Evolutionary conservation across 1,284 basidiomycete genomes (phyloP), one percentile per base, ranked within the genome.

Genomic region (Rhodotorula sp.): DNA sequence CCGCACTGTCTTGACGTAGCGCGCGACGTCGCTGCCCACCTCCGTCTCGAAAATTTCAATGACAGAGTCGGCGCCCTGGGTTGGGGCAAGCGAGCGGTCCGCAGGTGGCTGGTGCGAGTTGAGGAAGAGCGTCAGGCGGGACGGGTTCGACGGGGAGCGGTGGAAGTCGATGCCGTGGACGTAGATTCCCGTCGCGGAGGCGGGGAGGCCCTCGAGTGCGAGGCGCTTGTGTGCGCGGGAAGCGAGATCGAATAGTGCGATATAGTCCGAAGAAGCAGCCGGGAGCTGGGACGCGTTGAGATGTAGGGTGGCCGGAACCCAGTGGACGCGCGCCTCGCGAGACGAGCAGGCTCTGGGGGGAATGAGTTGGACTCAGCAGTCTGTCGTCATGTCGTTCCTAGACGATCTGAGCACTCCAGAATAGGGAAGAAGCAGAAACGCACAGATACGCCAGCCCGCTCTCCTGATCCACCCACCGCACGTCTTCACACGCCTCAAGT

Each of bases 81-180:
- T 67, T n/a, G 71, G 77, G 2, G 86, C 81, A 39, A 83, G 78
- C 22, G 79, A 79, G 13, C 66, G 69, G 54, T 80, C 80, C 12
- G 82, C 72, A 0, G 85, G 83, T 12, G 83, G 85, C 27, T 88
- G 86, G 78, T 90, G 88, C 78, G 90, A 91, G 70, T 90, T 83
- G 29, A 89, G 81, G 78, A 90, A 91, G 21, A 91, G 82, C 70
- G 85, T 89, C 6, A 90, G 82, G 50, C 85, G 80, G n/a, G 82
- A 80, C 7, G 85, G 81, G 74, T 88, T 82, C 4, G 82, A 77
- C 3, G 81, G 76, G 3, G 87, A 87, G 6, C 84, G 83, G 8
- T 89, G 88, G 32, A 91, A 85, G 69, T 90, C 89, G 85, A 92
- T 87, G 22, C 89, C 90, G 75, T 91, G 89, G 25, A 88, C 77